Evolutionary conservation across 2,329 filamentous ascomycete genomes (phyloP).

Genomic region (Arthroderma sp.): DNA sequence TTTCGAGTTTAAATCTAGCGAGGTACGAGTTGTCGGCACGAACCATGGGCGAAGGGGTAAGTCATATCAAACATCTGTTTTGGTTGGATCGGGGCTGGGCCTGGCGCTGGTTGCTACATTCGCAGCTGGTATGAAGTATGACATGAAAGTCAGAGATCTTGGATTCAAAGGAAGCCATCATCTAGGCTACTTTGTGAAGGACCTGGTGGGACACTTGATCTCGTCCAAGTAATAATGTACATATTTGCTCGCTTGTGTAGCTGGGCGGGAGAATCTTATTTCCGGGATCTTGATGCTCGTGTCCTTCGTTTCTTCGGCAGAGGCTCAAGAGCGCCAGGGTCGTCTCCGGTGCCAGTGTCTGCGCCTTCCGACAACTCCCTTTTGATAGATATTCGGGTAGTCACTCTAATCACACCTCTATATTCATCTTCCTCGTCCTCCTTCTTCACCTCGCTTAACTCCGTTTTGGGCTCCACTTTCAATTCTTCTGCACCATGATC

Average conservation of each 20-base stretch:
- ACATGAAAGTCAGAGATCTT: not conserved
- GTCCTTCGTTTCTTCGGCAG: slow-evolving; percentile 11
- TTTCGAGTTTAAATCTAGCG: slow-evolving; percentile 23
- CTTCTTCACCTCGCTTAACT: not conserved
- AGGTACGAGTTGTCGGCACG: not conserved
- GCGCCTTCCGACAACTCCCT: slow-evolving; percentile 11
- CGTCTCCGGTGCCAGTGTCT: not conserved
- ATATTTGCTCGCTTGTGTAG: not conserved
- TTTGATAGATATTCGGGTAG: slow-evolving; percentile 9
- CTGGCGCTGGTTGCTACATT: slow-evolving; percentile 6
- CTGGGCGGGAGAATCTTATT: not conserved
- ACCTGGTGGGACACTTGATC: not conserved
- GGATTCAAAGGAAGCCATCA: slow-evolving; percentile 5
- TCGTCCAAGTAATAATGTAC: not conserved
- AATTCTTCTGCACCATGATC: slow-evolving; percentile 8
- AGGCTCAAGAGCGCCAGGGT: not conserved
- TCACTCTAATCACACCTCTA: not conserved
- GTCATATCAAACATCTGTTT: not conserved
- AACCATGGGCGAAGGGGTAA: slow-evolving; percentile 4
- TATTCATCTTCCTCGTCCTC: not conserved
- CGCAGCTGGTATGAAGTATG: slow-evolving; percentile 2
- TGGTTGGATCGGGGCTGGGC: slow-evolving; percentile 6
- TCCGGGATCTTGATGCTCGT: slow-evolving; percentile 1
- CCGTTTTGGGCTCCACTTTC: not conserved
- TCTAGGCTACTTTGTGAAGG: not conserved